Evolutionary conservation across 768 basidiomycete species (phyloP).

Genomic region (Tylopilus sp.): DNA sequence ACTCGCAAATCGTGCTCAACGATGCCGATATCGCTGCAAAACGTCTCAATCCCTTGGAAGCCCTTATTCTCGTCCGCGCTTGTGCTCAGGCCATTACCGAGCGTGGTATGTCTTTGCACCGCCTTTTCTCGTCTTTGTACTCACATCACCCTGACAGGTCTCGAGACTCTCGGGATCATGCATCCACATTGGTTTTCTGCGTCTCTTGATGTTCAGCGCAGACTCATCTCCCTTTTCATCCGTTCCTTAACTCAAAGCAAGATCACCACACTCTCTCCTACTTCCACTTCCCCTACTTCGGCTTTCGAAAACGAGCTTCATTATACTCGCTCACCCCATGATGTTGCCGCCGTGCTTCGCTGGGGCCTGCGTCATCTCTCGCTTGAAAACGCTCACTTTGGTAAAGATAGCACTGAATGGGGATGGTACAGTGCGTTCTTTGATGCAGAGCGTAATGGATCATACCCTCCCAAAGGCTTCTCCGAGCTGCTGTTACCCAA

Average conservation of each 20-base stretch:
- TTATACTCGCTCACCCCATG: constrained; percentile 66
- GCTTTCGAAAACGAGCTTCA: constrained; percentile 64
- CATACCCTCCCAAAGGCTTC: constrained; percentile 64
- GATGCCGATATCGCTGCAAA: constrained; percentile 56
- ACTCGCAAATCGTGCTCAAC: constrained; percentile 42
- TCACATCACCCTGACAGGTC: constrained; percentile 41
- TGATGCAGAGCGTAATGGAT: constrained; percentile 51
- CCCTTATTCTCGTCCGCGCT: constrained; percentile 59
- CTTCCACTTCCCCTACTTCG: constrained; percentile 42
- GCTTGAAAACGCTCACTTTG: constrained; percentile 57
- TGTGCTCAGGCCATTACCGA: constrained; percentile 66
- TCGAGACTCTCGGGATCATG: constrained; percentile 81
- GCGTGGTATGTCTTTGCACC: constrained; percentile 45
- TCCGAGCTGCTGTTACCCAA: constrained; percentile 57
- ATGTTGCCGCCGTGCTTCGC: constrained; percentile 75
- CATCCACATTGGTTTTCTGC: constrained; percentile 82
- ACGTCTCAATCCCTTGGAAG: constrained; percentile 58
- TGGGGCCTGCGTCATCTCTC: constrained; percentile 78
- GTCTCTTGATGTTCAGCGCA: constrained; percentile 63
- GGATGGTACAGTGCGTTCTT: constrained; percentile 68
- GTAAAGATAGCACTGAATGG: constrained; percentile 50
- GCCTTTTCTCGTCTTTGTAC: constrained; percentile 2
- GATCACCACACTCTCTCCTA: constrained; percentile 49
- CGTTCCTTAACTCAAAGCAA: constrained; percentile 53
- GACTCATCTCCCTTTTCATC: constrained; percentile 67